Percentiles rank a stretch among this genome's conserved stretches.
Conservation (phyloP, 495 filamentous ascomycete genomes). For the Penicillium lividum region DNA sequence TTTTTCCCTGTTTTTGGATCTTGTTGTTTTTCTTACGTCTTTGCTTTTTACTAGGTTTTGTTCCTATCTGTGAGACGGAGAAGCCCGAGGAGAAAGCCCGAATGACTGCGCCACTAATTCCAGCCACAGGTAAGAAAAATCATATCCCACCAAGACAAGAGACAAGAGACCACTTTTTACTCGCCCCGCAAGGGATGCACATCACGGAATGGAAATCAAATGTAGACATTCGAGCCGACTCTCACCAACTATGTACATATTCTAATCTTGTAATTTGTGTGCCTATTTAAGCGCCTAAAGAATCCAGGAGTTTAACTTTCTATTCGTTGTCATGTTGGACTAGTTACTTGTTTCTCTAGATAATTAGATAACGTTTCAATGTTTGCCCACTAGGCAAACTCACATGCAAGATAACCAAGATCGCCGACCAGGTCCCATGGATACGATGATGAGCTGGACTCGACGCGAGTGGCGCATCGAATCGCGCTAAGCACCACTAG, state of each 20-base stretch:
- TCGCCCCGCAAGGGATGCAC: slow-evolving; percentile 16
- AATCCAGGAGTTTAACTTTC: not conserved
- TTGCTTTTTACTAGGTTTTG: no score
- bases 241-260: not conserved
- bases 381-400: not conserved
- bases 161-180: not conserved
- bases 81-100: not conserved
- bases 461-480: slow-evolving; percentile 18
- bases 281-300: not conserved
- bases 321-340: no score
- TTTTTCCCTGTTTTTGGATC: no score
- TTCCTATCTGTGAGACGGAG: not conserved
- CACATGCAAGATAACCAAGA: slow-evolving; percentile 3
- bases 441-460: slow-evolving; percentile 11
- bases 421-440: slow-evolving; percentile 10
- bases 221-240: not conserved
- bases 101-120: not conserved
- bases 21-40: no score
- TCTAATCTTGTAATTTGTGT: no score
- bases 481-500: slow-evolving; percentile 19
- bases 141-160: no score
- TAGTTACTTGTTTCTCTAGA: no score
- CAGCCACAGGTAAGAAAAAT: slow-evolving; percentile 2
- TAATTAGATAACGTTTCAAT: not conserved
- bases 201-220: slow-evolving; percentile 10